Conservation (phyloP, 1,284 basidiomycete species). For the Dichomitus squalens region DNA sequence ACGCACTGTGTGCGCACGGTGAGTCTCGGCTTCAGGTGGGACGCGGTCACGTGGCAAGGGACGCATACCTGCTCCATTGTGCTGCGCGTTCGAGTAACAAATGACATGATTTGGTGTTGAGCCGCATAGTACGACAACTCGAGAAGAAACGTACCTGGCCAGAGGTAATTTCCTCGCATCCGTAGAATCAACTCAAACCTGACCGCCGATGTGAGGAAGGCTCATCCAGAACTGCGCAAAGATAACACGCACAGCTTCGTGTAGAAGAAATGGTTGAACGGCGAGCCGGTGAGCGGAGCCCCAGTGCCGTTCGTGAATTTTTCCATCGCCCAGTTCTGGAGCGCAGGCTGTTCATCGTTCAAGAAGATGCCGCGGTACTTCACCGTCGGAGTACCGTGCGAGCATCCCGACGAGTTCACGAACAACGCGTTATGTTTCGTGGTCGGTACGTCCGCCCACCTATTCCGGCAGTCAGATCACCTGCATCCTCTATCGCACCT, state of each 20-base stretch:
- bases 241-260: slow-evolving; percentile 48
- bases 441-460: slow-evolving; percentile 72
- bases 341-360: slow-evolving; percentile 41
- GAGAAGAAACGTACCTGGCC: slow-evolving; percentile 43
- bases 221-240: neutral
- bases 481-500: neutral
- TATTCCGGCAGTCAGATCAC: slow-evolving; percentile 21
- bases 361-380: slow-evolving; percentile 73
- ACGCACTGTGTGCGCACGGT: slow-evolving; percentile 49
- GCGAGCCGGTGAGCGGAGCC: slow-evolving; percentile 47
- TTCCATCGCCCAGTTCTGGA: slow-evolving; percentile 58
- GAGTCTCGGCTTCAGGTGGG: neutral
- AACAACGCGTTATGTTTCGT: slow-evolving; percentile 52
- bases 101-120: too few species aligned
- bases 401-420: slow-evolving; percentile 52
- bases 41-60: slow-evolving; percentile 13
- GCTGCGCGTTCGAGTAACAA: slow-evolving; percentile 7
- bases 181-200: slow-evolving; percentile 71
- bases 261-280: slow-evolving; percentile 71
- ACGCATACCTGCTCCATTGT: slow-evolving; percentile 24
- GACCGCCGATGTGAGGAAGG: slow-evolving; percentile 3
- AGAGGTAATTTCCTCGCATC: slow-evolving; percentile 71
- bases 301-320: slow-evolving; percentile 71
- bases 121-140: too few species aligned
- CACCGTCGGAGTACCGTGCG: slow-evolving; percentile 68